A percentile compares a stretch with the other conserved stretches of the same genome.
Evolutionary conservation across 1,284 basidiomycete species (phyloP).

Genomic region (Ceratobasidium theobromae): DNA sequence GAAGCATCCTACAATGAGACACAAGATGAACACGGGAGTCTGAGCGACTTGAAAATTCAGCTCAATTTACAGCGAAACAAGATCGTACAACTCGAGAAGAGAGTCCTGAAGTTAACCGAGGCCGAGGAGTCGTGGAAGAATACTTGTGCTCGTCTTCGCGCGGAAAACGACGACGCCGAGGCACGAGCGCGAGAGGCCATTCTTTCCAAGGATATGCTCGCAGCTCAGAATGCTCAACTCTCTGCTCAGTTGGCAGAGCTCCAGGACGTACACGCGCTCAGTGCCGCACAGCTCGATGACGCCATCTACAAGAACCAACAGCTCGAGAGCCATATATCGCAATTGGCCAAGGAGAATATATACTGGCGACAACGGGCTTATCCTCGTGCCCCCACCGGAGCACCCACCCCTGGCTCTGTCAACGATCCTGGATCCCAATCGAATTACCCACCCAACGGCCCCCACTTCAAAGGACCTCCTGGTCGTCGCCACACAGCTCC

Average conservation of each 20-base stretch:
- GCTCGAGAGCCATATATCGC: neutral
- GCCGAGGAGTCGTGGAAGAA: neutral
- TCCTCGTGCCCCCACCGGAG: neutral
- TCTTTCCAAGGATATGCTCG: neutral
- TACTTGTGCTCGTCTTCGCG: neutral
- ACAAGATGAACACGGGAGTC: neutral
- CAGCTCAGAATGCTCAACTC: neutral
- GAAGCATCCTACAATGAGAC: neutral
- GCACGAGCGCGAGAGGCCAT: neutral
- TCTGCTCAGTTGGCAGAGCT: neutral
- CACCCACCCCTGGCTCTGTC: neutral
- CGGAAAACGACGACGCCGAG: neutral
- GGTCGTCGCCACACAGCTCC: slow-evolving; percentile 18
- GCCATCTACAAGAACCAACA: neutral
- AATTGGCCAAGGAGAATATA: slow-evolving; percentile 1
- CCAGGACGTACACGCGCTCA: neutral
- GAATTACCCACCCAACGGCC: neutral
- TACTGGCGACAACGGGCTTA: slow-evolving; percentile 4
- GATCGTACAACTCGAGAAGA: slow-evolving; percentile 6
- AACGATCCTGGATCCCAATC: neutral
- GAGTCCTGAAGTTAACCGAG: slow-evolving; percentile 1
- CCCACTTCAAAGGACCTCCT: slow-evolving; percentile 6
- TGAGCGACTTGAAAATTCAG: neutral
- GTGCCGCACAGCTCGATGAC: slow-evolving; percentile 18
- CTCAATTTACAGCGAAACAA: neutral